Evolutionary conservation across 176 grass and related monocot genomes (phyloP).

Genomic region (Saccharum officinarum): DNA sequence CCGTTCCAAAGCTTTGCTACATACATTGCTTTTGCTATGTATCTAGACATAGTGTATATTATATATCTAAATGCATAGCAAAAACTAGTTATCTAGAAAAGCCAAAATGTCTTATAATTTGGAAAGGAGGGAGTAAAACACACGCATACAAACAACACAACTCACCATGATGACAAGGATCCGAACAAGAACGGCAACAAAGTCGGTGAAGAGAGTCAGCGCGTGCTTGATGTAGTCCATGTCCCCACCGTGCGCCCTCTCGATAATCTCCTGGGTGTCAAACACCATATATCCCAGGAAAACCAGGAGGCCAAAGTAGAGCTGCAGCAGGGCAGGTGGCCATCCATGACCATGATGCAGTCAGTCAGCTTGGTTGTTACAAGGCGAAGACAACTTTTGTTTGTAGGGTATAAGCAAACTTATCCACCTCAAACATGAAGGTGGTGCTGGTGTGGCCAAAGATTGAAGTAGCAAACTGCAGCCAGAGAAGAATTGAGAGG

Average conservation of each 20-base stretch:
- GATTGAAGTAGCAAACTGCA: conserved; percentile 68
- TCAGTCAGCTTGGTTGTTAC: not conserved
- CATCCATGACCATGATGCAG: not conserved
- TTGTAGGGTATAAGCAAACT: not conserved
- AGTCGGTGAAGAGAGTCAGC: conserved; percentile 71
- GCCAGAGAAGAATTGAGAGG: conserved; percentile 59
- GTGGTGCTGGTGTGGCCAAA: conserved; percentile 46
- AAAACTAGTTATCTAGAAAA: no score
- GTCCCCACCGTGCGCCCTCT: conserved; percentile 58
- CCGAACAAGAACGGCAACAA: conserved; percentile 60
- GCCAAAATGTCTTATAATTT: no score
- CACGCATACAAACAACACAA: not conserved
- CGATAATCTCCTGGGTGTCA: conserved; percentile 84
- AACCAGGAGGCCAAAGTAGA: conserved; percentile 69
- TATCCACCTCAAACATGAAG: conserved; percentile 60
- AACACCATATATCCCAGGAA: conserved; percentile 73
- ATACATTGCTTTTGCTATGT: no score
- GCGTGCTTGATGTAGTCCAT: conserved; percentile 74
- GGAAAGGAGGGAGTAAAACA: no score
- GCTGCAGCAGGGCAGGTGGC: conserved; percentile 27
- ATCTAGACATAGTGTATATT: no score
- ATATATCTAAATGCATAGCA: no score
- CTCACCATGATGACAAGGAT: conserved; percentile 73
- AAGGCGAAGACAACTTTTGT: not conserved
- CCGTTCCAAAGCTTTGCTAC: no score